Percentiles rank a stretch among this genome's conserved stretches.
Evolutionary conservation across 768 basidiomycete genomes (phyloP).

Genomic region (Suillus subluteus): DNA sequence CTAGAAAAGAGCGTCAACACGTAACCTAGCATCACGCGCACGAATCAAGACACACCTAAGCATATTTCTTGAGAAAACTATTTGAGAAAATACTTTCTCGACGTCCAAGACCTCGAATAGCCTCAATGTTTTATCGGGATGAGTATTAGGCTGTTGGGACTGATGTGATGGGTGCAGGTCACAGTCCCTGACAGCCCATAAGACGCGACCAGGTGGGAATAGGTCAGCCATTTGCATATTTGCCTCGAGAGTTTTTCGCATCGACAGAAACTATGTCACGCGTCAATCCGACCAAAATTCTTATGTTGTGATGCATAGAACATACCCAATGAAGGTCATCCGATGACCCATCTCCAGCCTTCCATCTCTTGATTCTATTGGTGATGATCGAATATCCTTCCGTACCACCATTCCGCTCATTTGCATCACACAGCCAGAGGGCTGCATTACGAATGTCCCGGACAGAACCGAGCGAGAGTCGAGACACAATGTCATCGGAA

Average conservation of each 20-base stretch:
- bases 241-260: conserved; percentile 83
- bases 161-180: conserved; percentile 67
- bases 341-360: conserved; percentile 56
- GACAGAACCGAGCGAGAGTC: conserved; percentile 77
- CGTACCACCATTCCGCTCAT: conserved; percentile 42
- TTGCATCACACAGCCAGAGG: conserved; percentile 79
- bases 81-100: conserved; percentile 77
- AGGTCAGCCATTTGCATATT: conserved; percentile 77
- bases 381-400: conserved; percentile 46
- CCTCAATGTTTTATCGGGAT: conserved; percentile 38
- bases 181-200: conserved; percentile 78
- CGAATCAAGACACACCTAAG: conserved; percentile 54
- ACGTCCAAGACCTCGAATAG: conserved; percentile 80
- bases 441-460: conserved; percentile 76
- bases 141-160: conserved; percentile 7
- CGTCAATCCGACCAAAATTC: conserved; percentile 53
- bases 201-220: conserved; percentile 76
- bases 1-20: conserved; percentile 33
- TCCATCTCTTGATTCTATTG: conserved; percentile 58
- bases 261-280: conserved; percentile 64
- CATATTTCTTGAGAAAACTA: conserved; percentile 85
- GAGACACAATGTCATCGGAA: conserved; percentile 80
- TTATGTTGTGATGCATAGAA: conserved; percentile 22
- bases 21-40: not conserved
- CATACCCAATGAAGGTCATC: conserved; percentile 59